These are phyloP conservation scores for Bacidia rubella DNA, from an alignment of 495 filamentous ascomycete genomes.

Conservation along the genomic window DNA sequence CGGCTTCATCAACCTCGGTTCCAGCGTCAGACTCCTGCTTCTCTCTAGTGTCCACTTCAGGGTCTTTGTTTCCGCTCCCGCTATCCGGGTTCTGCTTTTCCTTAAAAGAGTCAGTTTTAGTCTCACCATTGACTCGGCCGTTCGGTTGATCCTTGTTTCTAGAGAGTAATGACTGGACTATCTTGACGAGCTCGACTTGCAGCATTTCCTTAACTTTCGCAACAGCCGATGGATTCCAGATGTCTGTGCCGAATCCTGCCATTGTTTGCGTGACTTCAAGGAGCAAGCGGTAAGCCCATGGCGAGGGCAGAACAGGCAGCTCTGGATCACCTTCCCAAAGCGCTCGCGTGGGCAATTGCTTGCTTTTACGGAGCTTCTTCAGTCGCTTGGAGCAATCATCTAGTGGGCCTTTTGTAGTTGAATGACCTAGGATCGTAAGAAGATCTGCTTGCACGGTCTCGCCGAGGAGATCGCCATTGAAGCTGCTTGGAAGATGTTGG, in stretches of 20 bases:
- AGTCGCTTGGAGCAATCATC: constrained; percentile 19
- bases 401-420: constrained; percentile 17
- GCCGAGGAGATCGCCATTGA: constrained; percentile 18
- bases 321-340: constrained; percentile 70
- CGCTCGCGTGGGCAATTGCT: constrained; percentile 32
- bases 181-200: constrained; percentile 23
- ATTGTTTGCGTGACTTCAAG: constrained; percentile 51
- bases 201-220: constrained; percentile 26
- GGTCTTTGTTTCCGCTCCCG: too few relatives aligned
- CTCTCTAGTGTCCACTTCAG: too few relatives aligned
- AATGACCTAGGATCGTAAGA: constrained; percentile 19
- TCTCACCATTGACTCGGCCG: constrained; percentile 4
- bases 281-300: constrained; percentile 60
- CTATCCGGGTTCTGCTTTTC: too few relatives aligned
- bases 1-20: constrained; percentile 2
- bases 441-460: constrained; percentile 24
- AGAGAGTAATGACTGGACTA: not conserved
- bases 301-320: constrained; percentile 71
- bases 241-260: constrained; percentile 54
- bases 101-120: too few relatives aligned
- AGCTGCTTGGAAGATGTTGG: constrained; percentile 41
- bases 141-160: not conserved
- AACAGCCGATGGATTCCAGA: constrained; percentile 70
- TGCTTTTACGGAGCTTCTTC: constrained; percentile 15
- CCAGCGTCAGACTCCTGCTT: constrained; percentile 5